Evolutionary conservation across 225 moss, liverwort and hornwort genomes (phyloP).

Genomic region (Lunularia cruciata): DNA sequence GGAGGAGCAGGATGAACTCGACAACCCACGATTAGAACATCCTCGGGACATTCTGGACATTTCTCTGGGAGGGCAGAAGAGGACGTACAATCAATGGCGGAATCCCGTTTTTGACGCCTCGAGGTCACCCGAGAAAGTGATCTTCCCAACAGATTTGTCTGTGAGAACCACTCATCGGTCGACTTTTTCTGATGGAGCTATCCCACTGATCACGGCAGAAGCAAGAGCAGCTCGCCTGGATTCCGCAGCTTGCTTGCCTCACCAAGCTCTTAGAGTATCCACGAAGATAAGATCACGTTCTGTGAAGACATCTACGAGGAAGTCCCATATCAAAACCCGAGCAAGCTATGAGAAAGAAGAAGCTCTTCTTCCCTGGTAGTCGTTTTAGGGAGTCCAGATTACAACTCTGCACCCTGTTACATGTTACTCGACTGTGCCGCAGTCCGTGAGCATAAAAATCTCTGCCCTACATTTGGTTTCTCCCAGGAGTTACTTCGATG

Average conservation of each 20-base stretch:
- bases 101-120: slow-evolving; percentile 39
- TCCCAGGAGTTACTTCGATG: background rate
- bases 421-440: too few species aligned
- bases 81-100: slow-evolving; percentile 40
- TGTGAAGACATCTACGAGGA: slow-evolving; percentile 30
- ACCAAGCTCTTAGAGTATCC: slow-evolving; percentile 20
- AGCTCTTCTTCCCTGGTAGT: slow-evolving; percentile 47
- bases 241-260: slow-evolving; percentile 2
- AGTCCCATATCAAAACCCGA: slow-evolving; percentile 36
- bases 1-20: background rate
- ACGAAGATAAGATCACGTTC: slow-evolving; percentile 36
- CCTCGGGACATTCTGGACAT: slow-evolving; percentile 30
- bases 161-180: slow-evolving; percentile 2
- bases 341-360: slow-evolving; percentile 44
- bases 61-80: slow-evolving; percentile 21
- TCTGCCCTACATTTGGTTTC: background rate
- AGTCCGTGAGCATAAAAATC: too few species aligned
- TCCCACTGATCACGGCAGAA: background rate
- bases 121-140: slow-evolving; percentile 28
- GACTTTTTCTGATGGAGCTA: background rate
- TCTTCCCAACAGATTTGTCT: slow-evolving; percentile 10
- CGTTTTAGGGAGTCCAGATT: too few species aligned
- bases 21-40: background rate
- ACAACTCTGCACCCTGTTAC: too few species aligned
- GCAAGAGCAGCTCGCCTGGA: slow-evolving; percentile 1